A percentile compares a stretch with the other conserved stretches of the same genome.
Evolutionary conservation across 2,329 filamentous ascomycete species (phyloP).

Genomic region (Colletotrichum neosansevieriae): DNA sequence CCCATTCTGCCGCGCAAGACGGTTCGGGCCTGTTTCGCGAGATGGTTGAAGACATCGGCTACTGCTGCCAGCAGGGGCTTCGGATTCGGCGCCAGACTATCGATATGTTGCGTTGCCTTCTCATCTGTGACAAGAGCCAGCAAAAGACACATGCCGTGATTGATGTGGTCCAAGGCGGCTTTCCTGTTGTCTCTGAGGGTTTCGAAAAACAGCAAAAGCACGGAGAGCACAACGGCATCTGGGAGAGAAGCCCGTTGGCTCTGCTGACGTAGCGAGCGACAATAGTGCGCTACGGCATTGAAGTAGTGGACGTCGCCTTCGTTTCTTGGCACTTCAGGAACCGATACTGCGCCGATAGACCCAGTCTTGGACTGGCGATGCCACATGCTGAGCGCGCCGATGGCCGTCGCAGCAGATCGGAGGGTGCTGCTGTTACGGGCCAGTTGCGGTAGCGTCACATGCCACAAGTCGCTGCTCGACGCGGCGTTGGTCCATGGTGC

Average conservation of each 20-base stretch:
- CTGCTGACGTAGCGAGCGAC: constrained; percentile 49
- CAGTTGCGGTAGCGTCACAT: constrained; percentile 48
- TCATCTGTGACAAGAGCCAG: constrained; percentile 48
- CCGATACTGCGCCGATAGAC: constrained; percentile 32
- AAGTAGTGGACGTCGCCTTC: constrained; percentile 46
- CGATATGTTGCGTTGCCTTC: constrained; percentile 30
- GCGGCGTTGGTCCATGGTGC: constrained; percentile 47
- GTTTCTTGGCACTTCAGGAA: neutral
- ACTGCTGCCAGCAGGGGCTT: constrained; percentile 43
- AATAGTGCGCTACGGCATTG: constrained; percentile 51
- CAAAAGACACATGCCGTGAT: constrained; percentile 51
- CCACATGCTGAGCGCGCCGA: constrained; percentile 48
- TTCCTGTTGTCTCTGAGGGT: constrained; percentile 47
- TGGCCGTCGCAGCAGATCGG: constrained; percentile 49
- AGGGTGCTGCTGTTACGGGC: constrained; percentile 45
- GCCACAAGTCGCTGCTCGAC: constrained; percentile 46
- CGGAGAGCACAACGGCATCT: constrained; percentile 48
- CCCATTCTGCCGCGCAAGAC: constrained; percentile 43
- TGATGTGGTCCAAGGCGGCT: constrained; percentile 51
- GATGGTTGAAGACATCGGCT: constrained; percentile 43
- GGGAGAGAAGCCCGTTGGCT: constrained; percentile 45
- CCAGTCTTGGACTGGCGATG: constrained; percentile 35
- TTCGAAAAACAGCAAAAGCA: constrained; percentile 50
- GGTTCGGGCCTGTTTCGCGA: constrained; percentile 43
- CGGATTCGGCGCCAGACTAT: constrained; percentile 44